Conservation (phyloP, 2,329 filamentous ascomycete genomes). For the Cyphellophora attinorum region DNA sequence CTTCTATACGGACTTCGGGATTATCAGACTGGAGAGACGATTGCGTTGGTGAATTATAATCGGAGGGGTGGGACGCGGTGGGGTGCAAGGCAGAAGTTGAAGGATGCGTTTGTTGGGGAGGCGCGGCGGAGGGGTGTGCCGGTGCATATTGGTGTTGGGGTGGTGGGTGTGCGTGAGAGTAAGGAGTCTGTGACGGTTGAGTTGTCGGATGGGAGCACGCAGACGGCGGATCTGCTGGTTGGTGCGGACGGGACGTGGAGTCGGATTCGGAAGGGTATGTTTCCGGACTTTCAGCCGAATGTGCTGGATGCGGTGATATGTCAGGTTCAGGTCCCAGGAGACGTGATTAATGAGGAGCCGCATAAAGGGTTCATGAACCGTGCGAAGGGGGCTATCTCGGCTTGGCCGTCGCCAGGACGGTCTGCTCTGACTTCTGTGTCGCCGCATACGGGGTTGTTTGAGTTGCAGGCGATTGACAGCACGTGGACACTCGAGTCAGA, state of each 20-base stretch:
- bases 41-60: background rate
- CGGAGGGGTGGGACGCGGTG: background rate
- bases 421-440: background rate
- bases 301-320: background rate
- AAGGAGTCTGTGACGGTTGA: background rate
- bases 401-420: background rate
- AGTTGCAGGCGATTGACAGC: background rate
- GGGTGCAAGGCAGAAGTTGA: background rate
- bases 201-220: background rate
- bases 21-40: background rate
- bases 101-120: background rate
- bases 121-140: background rate
- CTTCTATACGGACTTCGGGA: background rate
- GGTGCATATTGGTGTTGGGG: background rate
- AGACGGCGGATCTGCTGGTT: slow-evolving; percentile 27
- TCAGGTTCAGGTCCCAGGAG: background rate
- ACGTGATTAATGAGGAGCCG: background rate
- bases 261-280: background rate
- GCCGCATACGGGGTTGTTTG: background rate
- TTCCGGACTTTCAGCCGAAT: background rate
- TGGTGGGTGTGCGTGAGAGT: background rate
- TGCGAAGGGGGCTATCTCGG: background rate
- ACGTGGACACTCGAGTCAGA: background rate
- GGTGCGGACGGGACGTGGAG: slow-evolving; percentile 25
- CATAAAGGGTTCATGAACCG: background rate